Base-by-base conservation (phyloP, 2,329 filamentous ascomycete species). In the Cadophora sp. region DNA sequence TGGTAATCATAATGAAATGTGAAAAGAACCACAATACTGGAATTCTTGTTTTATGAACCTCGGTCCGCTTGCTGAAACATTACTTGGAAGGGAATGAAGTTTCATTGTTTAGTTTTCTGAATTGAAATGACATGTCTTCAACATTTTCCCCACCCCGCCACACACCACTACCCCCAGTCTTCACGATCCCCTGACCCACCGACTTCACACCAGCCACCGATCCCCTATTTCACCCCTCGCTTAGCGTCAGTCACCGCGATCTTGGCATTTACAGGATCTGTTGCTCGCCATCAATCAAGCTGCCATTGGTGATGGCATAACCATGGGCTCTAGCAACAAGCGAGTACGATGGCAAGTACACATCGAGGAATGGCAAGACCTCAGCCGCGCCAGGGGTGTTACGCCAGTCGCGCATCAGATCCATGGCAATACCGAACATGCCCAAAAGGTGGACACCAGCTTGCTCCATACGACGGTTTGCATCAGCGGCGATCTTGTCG, bases 381-480 rank as follows among this genome's bases (percentile, higher is more conserved):
- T 68, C 67, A 43, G 59, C 63, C 2, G 67, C 24, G 9, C 67
- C 67, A 26, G 67, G 67, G 24, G 63, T 65, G n/a, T 53, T 65
- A 6, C 67, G 40, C 64, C 75, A 77, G 68, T 77, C 74, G 22
- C 74, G 64, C 75, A 76, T 76, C 55, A 77, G 64, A 70, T 75
- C 73, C 73, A 77, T 75, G 2, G 71, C 67, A 48, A 77, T 73
- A n/a, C 69, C 74, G 59, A 76, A 76, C 66, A 76, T 68, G 29
- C 74, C 75, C 68, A 76, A 72, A 24, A 77, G 64, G 64, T 91
- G 87, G 3, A 92, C 90, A 43, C 91, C 91, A 0, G 90, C 89
- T 27, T 81, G 76, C 65, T 86, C 81, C 89, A 92, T 92, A 58
- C 89, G 85, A 37, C 86, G 82, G 78, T 92, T 92, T 48, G 89